Conservation (phyloP, 495 filamentous ascomycete genomes). For the Penicillium alfredii region DNA sequence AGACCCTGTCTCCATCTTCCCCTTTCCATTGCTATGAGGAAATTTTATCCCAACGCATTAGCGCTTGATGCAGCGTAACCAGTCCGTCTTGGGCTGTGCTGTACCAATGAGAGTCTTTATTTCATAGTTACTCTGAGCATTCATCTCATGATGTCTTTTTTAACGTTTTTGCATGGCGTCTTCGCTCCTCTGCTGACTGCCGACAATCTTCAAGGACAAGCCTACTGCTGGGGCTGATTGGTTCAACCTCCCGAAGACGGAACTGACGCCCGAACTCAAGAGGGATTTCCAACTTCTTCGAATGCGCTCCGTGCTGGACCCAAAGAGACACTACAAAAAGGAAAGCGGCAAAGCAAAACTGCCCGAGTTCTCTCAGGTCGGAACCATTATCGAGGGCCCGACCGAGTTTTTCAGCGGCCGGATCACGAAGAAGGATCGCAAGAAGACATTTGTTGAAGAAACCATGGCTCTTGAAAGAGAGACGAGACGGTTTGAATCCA, state of each 20-base stretch:
- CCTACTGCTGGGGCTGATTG: conserved; percentile 60
- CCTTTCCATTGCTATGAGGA: conserved; percentile 55
- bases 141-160: neutral
- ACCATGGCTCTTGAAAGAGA: conserved; percentile 60
- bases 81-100: conserved; percentile 73
- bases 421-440: conserved; percentile 78
- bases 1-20: conserved; percentile 7
- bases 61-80: conserved; percentile 57
- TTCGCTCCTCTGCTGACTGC: conserved; percentile 24
- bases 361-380: conserved; percentile 81
- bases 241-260: conserved; percentile 80
- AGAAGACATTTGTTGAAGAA: conserved; percentile 87
- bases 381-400: conserved; percentile 81
- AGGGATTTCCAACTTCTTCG: conserved; percentile 79
- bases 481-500: conserved; percentile 58
- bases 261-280: conserved; percentile 76
- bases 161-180: conserved; percentile 4
- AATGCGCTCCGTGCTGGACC: conserved; percentile 83
- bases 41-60: conserved; percentile 52
- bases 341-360: conserved; percentile 56
- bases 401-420: conserved; percentile 79
- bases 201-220: conserved; percentile 40
- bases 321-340: conserved; percentile 90
- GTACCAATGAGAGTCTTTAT: conserved; percentile 65
- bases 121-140: conserved; percentile 99